These are phyloP conservation scores for Trichosporon sp. DNA, from an alignment of 1,284 basidiomycete genomes.

Conservation along the genomic window DNA sequence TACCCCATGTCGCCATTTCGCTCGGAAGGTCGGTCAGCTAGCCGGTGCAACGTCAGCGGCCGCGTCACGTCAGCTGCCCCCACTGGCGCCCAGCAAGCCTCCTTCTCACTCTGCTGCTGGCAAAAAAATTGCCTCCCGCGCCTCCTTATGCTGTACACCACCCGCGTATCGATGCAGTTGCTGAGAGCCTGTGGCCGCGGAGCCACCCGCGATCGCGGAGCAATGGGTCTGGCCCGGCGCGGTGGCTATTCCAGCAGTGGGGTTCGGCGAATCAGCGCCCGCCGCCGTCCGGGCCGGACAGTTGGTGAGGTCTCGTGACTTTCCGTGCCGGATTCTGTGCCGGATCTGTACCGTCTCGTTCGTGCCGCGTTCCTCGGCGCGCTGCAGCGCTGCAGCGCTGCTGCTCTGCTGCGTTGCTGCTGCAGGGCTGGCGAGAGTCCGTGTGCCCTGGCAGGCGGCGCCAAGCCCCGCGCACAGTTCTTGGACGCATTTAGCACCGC, in stretches of 20 bases:
- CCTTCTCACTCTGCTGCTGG: too few relatives aligned
- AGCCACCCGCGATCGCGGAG: conserved; percentile 2
- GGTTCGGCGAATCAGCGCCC: neutral
- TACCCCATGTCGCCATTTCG: neutral
- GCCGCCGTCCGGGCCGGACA: neutral
- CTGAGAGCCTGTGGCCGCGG: too few relatives aligned
- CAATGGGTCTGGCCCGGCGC: neutral
- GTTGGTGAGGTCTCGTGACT: neutral
- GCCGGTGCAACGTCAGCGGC: neutral
- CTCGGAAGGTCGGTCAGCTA: neutral
- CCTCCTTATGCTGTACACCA: neutral
- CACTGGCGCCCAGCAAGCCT: too few relatives aligned
- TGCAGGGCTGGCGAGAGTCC: too few relatives aligned
- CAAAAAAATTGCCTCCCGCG: neutral
- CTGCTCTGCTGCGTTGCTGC: too few relatives aligned
- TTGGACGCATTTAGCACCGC: neutral
- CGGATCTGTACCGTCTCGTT: neutral
- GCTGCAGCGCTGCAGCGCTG: neutral
- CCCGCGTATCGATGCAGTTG: neutral
- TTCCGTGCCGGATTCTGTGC: conserved; percentile 2
- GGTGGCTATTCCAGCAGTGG: neutral
- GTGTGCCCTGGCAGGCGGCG: neutral
- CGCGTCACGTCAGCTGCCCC: too few relatives aligned
- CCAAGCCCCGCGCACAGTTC: neutral
- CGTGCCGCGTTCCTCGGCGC: neutral